phyloP scores from a whole-genome alignment of 805 yeast genomes.

The Lipomyces mesembrius region DNA sequence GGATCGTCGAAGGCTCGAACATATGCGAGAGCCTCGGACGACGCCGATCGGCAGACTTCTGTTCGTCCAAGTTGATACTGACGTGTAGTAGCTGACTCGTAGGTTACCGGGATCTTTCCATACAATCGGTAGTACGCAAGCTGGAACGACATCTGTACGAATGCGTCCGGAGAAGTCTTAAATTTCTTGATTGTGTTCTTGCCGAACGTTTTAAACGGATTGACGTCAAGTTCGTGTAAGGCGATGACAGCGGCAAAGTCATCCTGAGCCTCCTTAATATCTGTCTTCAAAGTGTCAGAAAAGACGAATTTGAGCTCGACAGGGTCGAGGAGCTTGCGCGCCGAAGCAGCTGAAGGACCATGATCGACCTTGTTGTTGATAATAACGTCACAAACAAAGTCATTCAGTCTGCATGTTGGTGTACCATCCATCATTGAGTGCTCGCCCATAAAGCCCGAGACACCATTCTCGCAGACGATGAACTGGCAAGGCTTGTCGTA shows the following conservation, averaged over 20 bases:
- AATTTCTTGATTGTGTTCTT: slow-evolving; percentile 81
- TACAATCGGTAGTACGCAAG: slow-evolving; percentile 84
- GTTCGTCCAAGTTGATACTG: slow-evolving; percentile 88
- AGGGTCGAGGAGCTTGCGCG: slow-evolving; percentile 42
- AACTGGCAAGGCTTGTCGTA: slow-evolving; percentile 91
- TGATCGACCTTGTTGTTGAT: slow-evolving; percentile 53
- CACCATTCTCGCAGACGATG: slow-evolving; percentile 77
- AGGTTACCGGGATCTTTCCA: slow-evolving; percentile 84
- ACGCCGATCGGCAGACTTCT: slow-evolving; percentile 87
- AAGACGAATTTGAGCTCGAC: slow-evolving; percentile 57
- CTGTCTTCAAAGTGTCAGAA: slow-evolving; percentile 54
- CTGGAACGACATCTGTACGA: slow-evolving; percentile 86
- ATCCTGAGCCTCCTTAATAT: slow-evolving; percentile 60
- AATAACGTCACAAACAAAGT: slow-evolving; percentile 66
- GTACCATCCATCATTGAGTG: slow-evolving; percentile 99
- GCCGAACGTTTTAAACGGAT: slow-evolving; percentile 84
- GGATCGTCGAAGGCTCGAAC: slow-evolving; percentile 75
- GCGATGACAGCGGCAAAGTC: slow-evolving; percentile 63
- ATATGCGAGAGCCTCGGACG: slow-evolving; percentile 69
- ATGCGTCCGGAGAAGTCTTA: slow-evolving; percentile 92
- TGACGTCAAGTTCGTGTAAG: slow-evolving; percentile 73
- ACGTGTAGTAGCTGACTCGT: slow-evolving; percentile 95
- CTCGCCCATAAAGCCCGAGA: slow-evolving; percentile 93
- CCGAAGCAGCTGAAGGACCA: slow-evolving; percentile 34
- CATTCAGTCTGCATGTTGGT: slow-evolving; percentile 87